Evolutionary conservation across 148 eudicot genomes (phyloP).

Genomic region (Beta vulgaris): DNA sequence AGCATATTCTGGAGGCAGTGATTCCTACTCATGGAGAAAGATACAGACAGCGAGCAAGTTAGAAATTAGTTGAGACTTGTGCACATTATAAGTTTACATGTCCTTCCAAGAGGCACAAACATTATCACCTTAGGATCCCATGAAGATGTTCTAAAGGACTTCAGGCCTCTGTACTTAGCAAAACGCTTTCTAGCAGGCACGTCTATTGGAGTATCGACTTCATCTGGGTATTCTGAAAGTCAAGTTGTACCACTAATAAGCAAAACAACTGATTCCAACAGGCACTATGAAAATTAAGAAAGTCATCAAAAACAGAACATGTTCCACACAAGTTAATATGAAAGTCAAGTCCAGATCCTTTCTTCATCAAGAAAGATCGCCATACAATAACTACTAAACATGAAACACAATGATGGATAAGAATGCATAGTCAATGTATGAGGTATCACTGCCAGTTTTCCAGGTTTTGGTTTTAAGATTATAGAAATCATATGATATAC

Average conservation of each 20-base stretch:
- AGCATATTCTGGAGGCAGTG: constrained; percentile 76
- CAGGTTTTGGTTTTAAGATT: too few species aligned
- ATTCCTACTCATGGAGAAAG: constrained; percentile 55
- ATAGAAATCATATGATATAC: too few species aligned
- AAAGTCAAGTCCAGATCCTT: background rate
- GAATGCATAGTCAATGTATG: background rate
- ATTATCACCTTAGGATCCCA: constrained; percentile 91
- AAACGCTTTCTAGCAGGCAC: constrained; percentile 87
- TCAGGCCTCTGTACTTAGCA: constrained; percentile 90
- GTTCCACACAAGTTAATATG: background rate
- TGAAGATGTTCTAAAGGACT: constrained; percentile 91
- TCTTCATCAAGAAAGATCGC: background rate
- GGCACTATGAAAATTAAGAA: background rate
- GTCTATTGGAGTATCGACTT: constrained; percentile 90
- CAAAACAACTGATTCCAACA: background rate
- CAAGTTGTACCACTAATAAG: constrained; percentile 16
- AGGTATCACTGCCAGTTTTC: too few species aligned
- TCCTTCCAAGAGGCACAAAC: background rate
- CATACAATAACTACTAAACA: background rate
- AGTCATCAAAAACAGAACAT: background rate
- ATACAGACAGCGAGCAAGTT: background rate
- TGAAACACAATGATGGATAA: background rate
- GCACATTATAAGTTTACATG: background rate
- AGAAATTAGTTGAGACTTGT: background rate
- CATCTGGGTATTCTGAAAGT: constrained; percentile 90